Conservation (phyloP, 306 rosid genomes). For the Quercus gilva region DNA sequence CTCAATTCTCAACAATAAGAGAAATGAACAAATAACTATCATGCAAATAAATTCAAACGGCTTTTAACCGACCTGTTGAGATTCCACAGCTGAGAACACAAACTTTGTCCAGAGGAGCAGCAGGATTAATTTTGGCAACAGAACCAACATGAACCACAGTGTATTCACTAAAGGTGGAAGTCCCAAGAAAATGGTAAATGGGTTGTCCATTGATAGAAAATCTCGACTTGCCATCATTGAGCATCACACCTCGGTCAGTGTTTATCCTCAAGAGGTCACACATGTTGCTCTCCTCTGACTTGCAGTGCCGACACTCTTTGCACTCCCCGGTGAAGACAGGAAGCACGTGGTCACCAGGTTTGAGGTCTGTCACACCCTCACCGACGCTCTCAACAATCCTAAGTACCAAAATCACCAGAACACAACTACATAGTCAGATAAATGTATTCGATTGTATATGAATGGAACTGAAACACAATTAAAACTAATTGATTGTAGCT, state of each 20-base stretch:
- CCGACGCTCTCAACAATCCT: too few species aligned
- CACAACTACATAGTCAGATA: too few species aligned
- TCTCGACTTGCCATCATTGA: constrained; percentile 55
- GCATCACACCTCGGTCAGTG: constrained; percentile 75
- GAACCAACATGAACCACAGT: constrained; percentile 77
- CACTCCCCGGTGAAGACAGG: too few species aligned
- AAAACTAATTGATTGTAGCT: too few species aligned
- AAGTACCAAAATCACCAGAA: too few species aligned
- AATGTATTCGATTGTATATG: too few species aligned
- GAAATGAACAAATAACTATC: too few species aligned
- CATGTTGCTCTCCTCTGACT: constrained; percentile 89
- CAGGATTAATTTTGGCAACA: constrained; percentile 78
- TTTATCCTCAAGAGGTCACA: constrained; percentile 74
- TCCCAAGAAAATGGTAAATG: constrained; percentile 72
- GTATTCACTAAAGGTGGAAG: constrained; percentile 85
- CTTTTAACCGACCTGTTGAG: constrained; percentile 54
- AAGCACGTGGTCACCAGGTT: too few species aligned
- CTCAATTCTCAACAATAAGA: too few species aligned
- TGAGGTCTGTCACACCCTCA: too few species aligned
- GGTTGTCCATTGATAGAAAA: constrained; percentile 74
- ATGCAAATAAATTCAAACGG: too few species aligned
- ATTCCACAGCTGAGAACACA: constrained; percentile 90
- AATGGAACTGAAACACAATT: too few species aligned
- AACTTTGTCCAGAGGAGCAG: constrained; percentile 90
- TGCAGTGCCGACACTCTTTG: constrained; percentile 40